phyloP scores from a whole-genome alignment of 176 grass and related monocot species.

The Poa annua region DNA sequence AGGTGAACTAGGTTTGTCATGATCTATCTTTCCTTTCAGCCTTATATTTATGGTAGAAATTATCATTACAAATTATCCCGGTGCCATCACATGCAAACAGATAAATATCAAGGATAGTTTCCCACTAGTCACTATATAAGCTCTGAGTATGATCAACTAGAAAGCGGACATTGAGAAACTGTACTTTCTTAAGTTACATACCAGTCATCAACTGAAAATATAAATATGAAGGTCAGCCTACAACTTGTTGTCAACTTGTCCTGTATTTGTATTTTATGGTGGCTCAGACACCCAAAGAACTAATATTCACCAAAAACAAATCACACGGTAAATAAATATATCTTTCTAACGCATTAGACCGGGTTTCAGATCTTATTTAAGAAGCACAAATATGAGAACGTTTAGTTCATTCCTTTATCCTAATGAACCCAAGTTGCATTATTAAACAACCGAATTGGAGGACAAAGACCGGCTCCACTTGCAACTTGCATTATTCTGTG shows the following conservation, averaged over 20 bases:
- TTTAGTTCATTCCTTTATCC: background rate
- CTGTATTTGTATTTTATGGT: background rate
- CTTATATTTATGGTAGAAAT: slow-evolving; percentile 1
- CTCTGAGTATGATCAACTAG: background rate
- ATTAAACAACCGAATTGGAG: background rate
- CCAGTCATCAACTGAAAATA: background rate
- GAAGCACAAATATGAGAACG: background rate
- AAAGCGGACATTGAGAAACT: background rate
- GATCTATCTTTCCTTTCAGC: background rate
- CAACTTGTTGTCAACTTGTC: background rate
- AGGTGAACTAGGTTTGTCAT: background rate
- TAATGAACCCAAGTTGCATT: slow-evolving; percentile 6
- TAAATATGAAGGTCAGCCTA: background rate
- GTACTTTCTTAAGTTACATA: background rate
- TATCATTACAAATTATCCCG: background rate
- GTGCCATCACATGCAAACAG: background rate
- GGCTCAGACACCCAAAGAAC: background rate
- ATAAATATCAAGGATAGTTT: background rate
- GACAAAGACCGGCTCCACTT: background rate
- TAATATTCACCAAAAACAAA: background rate
- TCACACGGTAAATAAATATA: background rate
- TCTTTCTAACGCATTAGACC: background rate
- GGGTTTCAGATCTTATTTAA: background rate
- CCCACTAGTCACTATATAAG: background rate
- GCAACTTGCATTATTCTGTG: background rate